Percentiles rank a stretch among this genome's conserved stretches.
These are phyloP conservation scores for Pilasporangium apinafurcum DNA, from an alignment of 352 stramenopile genomes.

Conservation along the genomic window DNA sequence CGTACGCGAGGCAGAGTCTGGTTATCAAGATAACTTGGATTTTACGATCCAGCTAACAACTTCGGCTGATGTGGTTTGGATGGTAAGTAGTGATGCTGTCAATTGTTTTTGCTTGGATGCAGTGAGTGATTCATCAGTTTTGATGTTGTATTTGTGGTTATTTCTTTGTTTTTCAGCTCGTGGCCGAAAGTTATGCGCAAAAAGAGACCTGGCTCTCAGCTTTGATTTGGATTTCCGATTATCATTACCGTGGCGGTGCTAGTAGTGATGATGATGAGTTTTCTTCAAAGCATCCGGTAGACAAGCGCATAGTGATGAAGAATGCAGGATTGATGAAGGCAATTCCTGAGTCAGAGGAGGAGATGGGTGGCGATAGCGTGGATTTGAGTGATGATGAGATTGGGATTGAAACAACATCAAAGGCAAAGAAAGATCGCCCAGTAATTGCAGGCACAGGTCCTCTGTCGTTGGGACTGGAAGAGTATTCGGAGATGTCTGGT, in stretches of 20 bases:
- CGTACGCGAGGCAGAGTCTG: conserved; percentile 73
- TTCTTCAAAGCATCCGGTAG: conserved; percentile 16
- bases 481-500: conserved; percentile 11
- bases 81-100: conserved; percentile 36
- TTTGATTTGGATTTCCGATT: conserved; percentile 83
- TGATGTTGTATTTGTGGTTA: conserved; percentile 4
- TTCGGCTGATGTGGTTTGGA: conserved; percentile 63
- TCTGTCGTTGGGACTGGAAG: conserved; percentile 9
- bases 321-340: conserved; percentile 38
- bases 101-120: no score
- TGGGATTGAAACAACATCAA: no score
- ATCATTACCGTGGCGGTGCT: conserved; percentile 51
- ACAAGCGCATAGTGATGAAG: conserved; percentile 36
- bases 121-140: no score
- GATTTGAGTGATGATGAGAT: background rate
- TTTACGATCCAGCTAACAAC: conserved; percentile 84
- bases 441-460: conserved; percentile 5
- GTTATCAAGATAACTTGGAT: conserved; percentile 77
- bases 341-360: conserved; percentile 35
- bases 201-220: conserved; percentile 85
- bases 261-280: conserved; percentile 2
- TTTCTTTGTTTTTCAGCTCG: conserved; percentile 30
- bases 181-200: conserved; percentile 70
- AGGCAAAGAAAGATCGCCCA: background rate
- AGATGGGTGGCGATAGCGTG: conserved; percentile 4